Evolutionary conservation across 2,329 filamentous ascomycete species (phyloP).

Genomic region (Cordyceps cicadae): DNA sequence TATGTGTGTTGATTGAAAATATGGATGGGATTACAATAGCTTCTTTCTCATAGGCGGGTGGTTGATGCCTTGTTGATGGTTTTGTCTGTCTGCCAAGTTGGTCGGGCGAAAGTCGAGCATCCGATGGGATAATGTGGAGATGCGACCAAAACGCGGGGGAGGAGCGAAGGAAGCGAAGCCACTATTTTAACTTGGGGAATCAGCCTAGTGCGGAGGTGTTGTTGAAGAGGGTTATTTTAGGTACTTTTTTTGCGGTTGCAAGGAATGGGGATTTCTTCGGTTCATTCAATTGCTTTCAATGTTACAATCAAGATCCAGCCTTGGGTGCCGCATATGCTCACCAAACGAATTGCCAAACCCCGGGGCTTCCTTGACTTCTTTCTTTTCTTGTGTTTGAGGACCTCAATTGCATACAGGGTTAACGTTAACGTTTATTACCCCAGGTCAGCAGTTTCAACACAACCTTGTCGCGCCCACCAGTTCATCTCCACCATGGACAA

Average conservation of each 20-base stretch:
- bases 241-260: neutral
- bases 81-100: neutral
- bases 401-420: neutral
- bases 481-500: neutral
- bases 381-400: no score
- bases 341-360: no score
- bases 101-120: neutral
- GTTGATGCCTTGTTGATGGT: neutral
- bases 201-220: neutral
- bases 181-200: conserved; percentile 1
- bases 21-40: neutral
- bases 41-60: neutral
- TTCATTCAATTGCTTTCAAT: neutral
- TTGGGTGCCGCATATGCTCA: no score
- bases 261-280: no score
- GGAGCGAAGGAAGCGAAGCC: neutral
- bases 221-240: no score
- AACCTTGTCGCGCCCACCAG: neutral
- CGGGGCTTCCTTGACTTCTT: no score
- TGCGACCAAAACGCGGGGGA: neutral
- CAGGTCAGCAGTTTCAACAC: neutral
- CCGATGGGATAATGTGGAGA: neutral
- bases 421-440: neutral
- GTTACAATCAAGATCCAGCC: no score
- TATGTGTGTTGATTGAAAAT: neutral